Evolutionary conservation across 2,329 filamentous ascomycete species (phyloP).

Genomic region (Reticulascus tulasneorum): DNA sequence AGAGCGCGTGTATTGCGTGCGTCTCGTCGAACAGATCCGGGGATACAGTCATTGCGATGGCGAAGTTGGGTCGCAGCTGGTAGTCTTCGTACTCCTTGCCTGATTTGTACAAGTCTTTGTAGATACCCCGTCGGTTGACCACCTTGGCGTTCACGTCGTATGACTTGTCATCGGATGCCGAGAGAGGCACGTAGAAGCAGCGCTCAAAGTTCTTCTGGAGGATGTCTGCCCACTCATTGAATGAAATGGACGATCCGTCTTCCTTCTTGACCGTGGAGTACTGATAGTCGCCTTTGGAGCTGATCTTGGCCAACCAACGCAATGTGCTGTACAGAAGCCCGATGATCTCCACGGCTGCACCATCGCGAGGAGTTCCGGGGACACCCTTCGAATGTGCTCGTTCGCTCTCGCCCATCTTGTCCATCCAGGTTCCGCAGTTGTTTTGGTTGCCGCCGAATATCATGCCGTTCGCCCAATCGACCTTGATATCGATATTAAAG

Average conservation of each 20-base stretch:
- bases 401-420: slow-evolving; percentile 99
- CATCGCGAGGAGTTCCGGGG: slow-evolving; percentile 94
- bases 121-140: slow-evolving; percentile 89
- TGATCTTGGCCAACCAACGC: slow-evolving; percentile 69
- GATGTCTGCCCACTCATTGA: slow-evolving; percentile 72
- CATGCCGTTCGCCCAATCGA: slow-evolving; percentile 87
- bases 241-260: slow-evolving; percentile 60
- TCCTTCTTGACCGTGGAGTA: slow-evolving; percentile 68
- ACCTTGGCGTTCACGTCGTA: slow-evolving; percentile 78
- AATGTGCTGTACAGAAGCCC: slow-evolving; percentile 89
- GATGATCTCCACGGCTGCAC: slow-evolving; percentile 91
- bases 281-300: slow-evolving; percentile 65
- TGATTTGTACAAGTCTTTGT: slow-evolving; percentile 93
- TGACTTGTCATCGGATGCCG: slow-evolving; percentile 63
- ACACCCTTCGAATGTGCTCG: slow-evolving; percentile 88
- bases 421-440: slow-evolving; percentile 99
- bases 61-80: slow-evolving; percentile 89
- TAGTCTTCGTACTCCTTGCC: slow-evolving; percentile 98
- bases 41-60: slow-evolving; percentile 92
- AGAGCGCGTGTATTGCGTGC: slow-evolving; percentile 76
- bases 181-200: slow-evolving; percentile 79
- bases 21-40: slow-evolving; percentile 77
- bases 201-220: slow-evolving; percentile 86
- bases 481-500: slow-evolving; percentile 85
- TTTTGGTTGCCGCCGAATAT: slow-evolving; percentile 90